Base-by-base conservation (phyloP, 768 basidiomycete species). In the Rhodotorula diobovata region DNA sequence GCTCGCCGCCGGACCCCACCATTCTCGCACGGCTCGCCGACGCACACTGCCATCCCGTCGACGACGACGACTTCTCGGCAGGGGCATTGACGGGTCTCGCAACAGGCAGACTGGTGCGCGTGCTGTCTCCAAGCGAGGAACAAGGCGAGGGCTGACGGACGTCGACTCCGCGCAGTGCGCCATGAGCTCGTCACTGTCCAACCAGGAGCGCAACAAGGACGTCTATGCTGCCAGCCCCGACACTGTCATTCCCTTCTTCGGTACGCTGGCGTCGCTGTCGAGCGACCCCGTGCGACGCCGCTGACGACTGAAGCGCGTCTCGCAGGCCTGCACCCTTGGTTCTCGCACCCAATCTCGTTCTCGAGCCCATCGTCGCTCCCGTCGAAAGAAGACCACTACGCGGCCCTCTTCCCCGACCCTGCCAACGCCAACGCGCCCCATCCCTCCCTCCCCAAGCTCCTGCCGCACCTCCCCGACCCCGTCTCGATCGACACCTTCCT, bases 31-130 rank as follows among this genome's bases (percentile, higher is more conserved):
- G 63, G 0, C 63, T 97, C 67, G 84, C 88, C 64, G 94, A 96
- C 78, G 90, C 88, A 0, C 94, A 97, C 75, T 94, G 91, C 80
- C 94, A 97, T 81, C 93, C 94, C 7, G 93, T 90, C 9, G 93
- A 95, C 80, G 85, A 88, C 18, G 80, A 79, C 2, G 76, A 77
- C 1, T 84, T 87, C 50, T 76, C 81, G 15, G 63, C 84, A 10
- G 86, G 90, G 81, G 82, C 85, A 35, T 76, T 80, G 20, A 84
- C 90, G 8, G 79, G 82, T 7, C 87, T 91, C 61, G 87, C 85
- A 1, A 83, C 96, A 51, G 68, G 61, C 2, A 43, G 4, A 3
- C 43, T 74, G 39, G 73, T 66, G 43, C 46, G 72, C 23, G 4
- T 14, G 48, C 90, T 90, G 71, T 88, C 90, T n/a, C 93, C 94